A percentile compares a stretch with the other conserved stretches of the same genome.
phyloP scores from a whole-genome alignment of 169 alveolate genomes.

The Eimeria praecox region DNA sequence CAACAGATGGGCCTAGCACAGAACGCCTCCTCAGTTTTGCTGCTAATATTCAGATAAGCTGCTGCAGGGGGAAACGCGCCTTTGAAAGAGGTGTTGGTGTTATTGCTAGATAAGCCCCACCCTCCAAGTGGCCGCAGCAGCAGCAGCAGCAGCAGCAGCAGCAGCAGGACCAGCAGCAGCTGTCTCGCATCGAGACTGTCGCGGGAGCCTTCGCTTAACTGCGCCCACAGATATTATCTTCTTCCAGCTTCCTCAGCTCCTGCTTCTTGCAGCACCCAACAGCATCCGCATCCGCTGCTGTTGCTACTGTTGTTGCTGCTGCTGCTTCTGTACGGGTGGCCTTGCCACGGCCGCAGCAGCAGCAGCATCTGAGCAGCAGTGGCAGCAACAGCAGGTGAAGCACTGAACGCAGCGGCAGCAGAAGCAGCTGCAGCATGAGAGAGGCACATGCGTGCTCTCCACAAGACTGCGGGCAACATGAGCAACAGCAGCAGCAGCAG shows the following conservation, averaged over 20 bases:
- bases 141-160: neutral
- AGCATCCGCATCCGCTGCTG: neutral
- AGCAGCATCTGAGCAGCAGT: constrained; percentile 17
- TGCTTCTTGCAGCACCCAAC: neutral
- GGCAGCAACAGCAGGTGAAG: neutral
- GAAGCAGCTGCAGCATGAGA: constrained; percentile 10
- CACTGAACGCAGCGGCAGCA: neutral
- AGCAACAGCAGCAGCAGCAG: neutral
- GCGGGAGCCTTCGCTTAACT: neutral
- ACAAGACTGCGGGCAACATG: neutral
- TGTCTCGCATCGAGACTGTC: constrained; percentile 39
- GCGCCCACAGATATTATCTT: neutral
- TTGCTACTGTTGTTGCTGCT: neutral
- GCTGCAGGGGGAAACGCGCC: neutral
- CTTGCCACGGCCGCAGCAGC: neutral
- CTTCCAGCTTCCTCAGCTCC: neutral
- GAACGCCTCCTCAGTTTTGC: neutral
- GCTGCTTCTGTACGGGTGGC: neutral
- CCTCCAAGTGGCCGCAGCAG: neutral
- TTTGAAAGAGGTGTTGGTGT: neutral
- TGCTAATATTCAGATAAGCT: neutral
- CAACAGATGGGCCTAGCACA: neutral
- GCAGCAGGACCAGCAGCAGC: constrained; percentile 15
- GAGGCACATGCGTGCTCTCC: neutral
- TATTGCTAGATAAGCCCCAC: neutral